A percentile compares a stretch with the other conserved stretches of the same genome.
Evolutionary conservation across 2,329 filamentous ascomycete genomes (phyloP).

Genomic region (Colletotrichum lini): DNA sequence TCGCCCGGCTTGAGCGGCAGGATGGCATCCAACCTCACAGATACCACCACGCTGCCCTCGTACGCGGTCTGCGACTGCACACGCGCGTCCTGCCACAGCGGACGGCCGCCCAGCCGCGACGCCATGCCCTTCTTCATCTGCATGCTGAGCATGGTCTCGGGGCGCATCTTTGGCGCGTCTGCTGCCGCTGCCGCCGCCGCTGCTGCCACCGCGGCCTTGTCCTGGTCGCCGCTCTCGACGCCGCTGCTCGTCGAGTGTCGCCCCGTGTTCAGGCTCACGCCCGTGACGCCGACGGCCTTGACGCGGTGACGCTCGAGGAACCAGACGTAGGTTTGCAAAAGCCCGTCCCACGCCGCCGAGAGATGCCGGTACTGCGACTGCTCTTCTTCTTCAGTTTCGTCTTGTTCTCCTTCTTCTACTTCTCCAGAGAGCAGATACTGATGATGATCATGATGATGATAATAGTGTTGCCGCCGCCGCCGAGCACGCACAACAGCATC

Average conservation of each 20-base stretch:
- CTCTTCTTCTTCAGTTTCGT: neutral
- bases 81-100: conserved; percentile 33
- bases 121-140: conserved; percentile 39
- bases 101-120: conserved; percentile 32
- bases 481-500: neutral
- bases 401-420: too few relatives aligned
- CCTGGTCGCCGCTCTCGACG: conserved; percentile 34
- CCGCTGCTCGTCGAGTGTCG: conserved; percentile 38
- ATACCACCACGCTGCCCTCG: conserved; percentile 19
- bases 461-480: too few relatives aligned
- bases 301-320: conserved; percentile 37
- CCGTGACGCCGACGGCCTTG: conserved; percentile 38
- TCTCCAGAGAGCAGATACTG: neutral
- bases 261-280: conserved; percentile 28
- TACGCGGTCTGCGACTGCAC: conserved; percentile 28
- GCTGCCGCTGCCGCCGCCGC: too few relatives aligned
- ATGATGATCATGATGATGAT: too few relatives aligned
- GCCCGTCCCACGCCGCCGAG: conserved; percentile 33
- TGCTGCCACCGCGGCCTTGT: neutral
- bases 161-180: conserved; percentile 13
- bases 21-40: conserved; percentile 19
- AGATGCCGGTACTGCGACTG: conserved; percentile 22
- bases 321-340: conserved; percentile 38
- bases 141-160: conserved; percentile 40
- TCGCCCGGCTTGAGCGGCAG: conserved; percentile 36